These are phyloP conservation scores for Linnemannia elongata DNA, from an alignment of 192 early-diverging fungal genomes.

Conservation along the genomic window DNA sequence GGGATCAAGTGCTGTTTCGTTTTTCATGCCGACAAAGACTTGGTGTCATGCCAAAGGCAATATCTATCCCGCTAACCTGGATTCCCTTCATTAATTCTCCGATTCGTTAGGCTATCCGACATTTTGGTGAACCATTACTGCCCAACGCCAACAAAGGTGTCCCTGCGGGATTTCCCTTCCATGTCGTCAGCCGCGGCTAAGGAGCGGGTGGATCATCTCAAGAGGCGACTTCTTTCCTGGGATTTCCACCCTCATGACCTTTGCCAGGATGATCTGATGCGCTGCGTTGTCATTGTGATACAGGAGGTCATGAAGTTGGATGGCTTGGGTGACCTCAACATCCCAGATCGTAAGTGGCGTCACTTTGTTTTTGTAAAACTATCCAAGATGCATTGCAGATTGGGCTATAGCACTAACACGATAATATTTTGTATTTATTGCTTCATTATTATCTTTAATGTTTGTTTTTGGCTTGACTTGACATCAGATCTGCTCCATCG, in stretches of 20 bases:
- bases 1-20: slow-evolving; percentile 20
- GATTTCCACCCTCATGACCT: slow-evolving; percentile 80
- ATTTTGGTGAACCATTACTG: slow-evolving; percentile 52
- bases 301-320: slow-evolving; percentile 71
- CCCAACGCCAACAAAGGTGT: slow-evolving; percentile 41
- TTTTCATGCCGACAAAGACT: background rate
- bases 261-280: slow-evolving; percentile 72
- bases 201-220: slow-evolving; percentile 61
- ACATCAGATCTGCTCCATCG: slow-evolving; percentile 61
- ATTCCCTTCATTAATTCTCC: slow-evolving; percentile 5
- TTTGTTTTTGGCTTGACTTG: slow-evolving; percentile 10
- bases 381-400: background rate
- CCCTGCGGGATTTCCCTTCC: slow-evolving; percentile 38
- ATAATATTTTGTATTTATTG: background rate
- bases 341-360: slow-evolving; percentile 62
- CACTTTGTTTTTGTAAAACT: background rate
- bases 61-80: slow-evolving; percentile 12
- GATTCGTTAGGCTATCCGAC: slow-evolving; percentile 39
- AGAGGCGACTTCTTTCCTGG: slow-evolving; percentile 72
- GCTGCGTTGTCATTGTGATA: slow-evolving; percentile 77
- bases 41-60: background rate
- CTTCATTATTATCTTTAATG: background rate
- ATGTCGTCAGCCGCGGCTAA: slow-evolving; percentile 45
- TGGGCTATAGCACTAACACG: background rate
- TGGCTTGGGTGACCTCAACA: slow-evolving; percentile 68